Conservation (phyloP, 441 rosid species). For the Populus hybrid region DNA sequence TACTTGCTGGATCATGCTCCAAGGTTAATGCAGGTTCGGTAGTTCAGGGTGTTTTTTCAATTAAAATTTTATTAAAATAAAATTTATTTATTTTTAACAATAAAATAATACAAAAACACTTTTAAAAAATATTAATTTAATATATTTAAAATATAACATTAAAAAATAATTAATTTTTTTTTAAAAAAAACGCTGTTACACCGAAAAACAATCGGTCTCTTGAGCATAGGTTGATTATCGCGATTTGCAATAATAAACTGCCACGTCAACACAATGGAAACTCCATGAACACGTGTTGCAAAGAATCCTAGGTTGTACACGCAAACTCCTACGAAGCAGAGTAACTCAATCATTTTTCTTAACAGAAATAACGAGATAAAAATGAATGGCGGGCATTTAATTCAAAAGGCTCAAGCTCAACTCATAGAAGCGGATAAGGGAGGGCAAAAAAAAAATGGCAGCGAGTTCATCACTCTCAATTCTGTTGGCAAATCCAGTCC, state of each 20-base stretch:
- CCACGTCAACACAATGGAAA: not conserved
- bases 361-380: not conserved
- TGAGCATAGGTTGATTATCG: not conserved
- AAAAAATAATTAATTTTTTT: no score
- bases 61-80: no score
- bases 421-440: not conserved
- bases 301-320: not conserved
- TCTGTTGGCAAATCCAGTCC: conserved; percentile 42
- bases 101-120: no score
- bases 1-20: no score
- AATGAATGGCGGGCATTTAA: conserved; percentile 7
- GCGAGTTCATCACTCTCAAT: conserved; percentile 31
- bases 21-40: no score
- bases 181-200: no score
- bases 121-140: no score
- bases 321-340: not conserved
- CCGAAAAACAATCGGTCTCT: no score
- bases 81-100: no score
- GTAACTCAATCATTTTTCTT: not conserved
- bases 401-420: not conserved
- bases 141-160: no score
- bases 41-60: no score
- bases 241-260: not conserved
- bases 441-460: conserved; percentile 17
- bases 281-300: not conserved